These are phyloP conservation scores for Diaporthe nobilis DNA, from an alignment of 2,329 filamentous ascomycete genomes.

Conservation along the genomic window DNA sequence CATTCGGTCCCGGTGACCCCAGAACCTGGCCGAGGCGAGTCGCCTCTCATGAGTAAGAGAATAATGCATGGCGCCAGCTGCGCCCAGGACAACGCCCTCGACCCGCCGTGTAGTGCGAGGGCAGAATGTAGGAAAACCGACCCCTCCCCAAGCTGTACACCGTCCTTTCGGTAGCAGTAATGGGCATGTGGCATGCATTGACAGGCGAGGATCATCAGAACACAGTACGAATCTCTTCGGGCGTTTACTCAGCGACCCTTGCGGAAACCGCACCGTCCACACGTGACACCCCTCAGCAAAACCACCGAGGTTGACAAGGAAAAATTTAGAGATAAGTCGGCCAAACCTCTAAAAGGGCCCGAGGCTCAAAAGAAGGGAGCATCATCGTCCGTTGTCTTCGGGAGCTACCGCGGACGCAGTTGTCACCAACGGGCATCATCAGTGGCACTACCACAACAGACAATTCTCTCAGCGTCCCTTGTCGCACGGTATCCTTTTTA, in stretches of 20 bases:
- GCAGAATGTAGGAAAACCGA: neutral
- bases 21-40: conserved; percentile 24
- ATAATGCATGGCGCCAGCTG: conserved; percentile 14
- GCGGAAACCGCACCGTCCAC: conserved; percentile 3
- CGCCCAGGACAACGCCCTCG: conserved; percentile 1
- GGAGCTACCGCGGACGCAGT: neutral
- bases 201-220: neutral
- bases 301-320: neutral
- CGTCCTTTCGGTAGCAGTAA: neutral
- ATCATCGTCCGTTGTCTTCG: neutral
- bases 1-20: conserved; percentile 13
- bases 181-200: neutral
- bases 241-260: neutral
- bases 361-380: neutral
- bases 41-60: conserved; percentile 25
- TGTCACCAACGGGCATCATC: neutral
- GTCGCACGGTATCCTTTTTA: neutral
- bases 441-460: neutral
- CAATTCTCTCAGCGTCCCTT: neutral
- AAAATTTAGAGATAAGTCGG: conserved; percentile 4
- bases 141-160: neutral
- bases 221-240: neutral
- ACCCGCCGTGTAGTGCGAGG: conserved; percentile 8
- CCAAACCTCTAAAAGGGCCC: neutral
- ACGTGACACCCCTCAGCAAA: conserved; percentile 39